Evolutionary conservation across 1,284 basidiomycete species (phyloP).

Genomic region (Tylopilus sp.): DNA sequence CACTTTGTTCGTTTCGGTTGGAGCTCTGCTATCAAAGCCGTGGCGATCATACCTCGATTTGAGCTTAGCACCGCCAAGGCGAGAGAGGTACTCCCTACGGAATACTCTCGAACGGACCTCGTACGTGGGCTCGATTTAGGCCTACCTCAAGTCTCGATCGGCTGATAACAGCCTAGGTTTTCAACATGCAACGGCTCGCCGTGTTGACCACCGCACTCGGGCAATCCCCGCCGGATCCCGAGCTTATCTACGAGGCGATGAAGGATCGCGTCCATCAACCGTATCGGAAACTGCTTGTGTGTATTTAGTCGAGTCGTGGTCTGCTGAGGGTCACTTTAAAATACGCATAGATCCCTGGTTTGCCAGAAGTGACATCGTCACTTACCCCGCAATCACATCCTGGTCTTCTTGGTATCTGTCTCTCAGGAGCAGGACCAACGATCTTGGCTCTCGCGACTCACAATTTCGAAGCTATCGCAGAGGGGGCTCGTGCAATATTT

Average conservation of each 20-base stretch:
- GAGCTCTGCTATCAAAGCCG: conserved; percentile 83
- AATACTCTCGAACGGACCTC: conserved; percentile 88
- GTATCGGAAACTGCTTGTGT: conserved; percentile 82
- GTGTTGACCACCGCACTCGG: conserved; percentile 96
- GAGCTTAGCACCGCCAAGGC: conserved; percentile 97
- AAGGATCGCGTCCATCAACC: conserved; percentile 98
- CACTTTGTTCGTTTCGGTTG: conserved; percentile 93
- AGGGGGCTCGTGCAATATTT: conserved; percentile 78
- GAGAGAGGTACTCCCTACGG: conserved; percentile 78
- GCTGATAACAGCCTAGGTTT: conserved; percentile 61
- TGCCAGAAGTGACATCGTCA: conserved; percentile 83
- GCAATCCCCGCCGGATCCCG: conserved; percentile 86
- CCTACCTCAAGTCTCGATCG: background rate
- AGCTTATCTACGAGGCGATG: conserved; percentile 98
- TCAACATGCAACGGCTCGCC: conserved; percentile 95
- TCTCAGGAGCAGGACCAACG: conserved; percentile 97
- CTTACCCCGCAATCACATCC: conserved; percentile 89
- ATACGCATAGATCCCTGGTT: conserved; percentile 79
- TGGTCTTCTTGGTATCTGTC: conserved; percentile 93
- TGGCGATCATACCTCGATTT: conserved; percentile 94
- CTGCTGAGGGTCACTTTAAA: background rate
- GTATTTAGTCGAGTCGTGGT: conserved; percentile 26
- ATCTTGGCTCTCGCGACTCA: conserved; percentile 93
- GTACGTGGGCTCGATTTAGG: conserved; percentile 47
- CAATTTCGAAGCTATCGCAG: conserved; percentile 80